Conservation (phyloP, 1,284 basidiomycete genomes). For the Cystobasidium sp. region DNA sequence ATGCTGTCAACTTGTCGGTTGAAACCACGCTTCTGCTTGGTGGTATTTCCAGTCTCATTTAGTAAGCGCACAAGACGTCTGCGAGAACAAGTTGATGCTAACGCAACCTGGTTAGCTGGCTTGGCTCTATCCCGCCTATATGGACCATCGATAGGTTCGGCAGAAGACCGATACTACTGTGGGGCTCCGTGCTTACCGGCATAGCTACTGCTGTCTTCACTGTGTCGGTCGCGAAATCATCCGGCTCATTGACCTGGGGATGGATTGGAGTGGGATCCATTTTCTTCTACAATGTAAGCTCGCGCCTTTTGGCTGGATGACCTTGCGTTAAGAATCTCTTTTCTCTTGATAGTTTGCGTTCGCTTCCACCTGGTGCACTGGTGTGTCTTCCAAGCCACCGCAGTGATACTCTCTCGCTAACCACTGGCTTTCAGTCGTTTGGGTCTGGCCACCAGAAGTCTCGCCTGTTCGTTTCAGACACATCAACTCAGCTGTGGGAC, state of each 20-base stretch:
- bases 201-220: slow-evolving; percentile 23
- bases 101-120: too few species aligned
- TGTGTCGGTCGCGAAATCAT: slow-evolving; percentile 32
- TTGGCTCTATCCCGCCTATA: slow-evolving; percentile 25
- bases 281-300: slow-evolving; percentile 26
- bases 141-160: slow-evolving; percentile 36
- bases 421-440: neutral
- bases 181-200: slow-evolving; percentile 25
- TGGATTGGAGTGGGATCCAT: slow-evolving; percentile 35
- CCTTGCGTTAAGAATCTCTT: neutral
- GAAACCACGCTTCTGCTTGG: slow-evolving; percentile 11
- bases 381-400: neutral
- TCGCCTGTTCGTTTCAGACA: slow-evolving; percentile 32
- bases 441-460: slow-evolving; percentile 37
- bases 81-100: too few species aligned
- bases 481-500: slow-evolving; percentile 33
- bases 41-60: slow-evolving; percentile 24
- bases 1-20: slow-evolving; percentile 13
- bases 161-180: slow-evolving; percentile 20
- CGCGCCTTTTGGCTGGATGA: neutral
- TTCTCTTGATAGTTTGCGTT: slow-evolving; percentile 13
- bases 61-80: neutral
- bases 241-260: slow-evolving; percentile 14
- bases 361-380: slow-evolving; percentile 29
- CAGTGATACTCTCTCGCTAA: neutral